Base-by-base conservation (phyloP, 768 basidiomycete species). In the Russula dissimulans region DNA sequence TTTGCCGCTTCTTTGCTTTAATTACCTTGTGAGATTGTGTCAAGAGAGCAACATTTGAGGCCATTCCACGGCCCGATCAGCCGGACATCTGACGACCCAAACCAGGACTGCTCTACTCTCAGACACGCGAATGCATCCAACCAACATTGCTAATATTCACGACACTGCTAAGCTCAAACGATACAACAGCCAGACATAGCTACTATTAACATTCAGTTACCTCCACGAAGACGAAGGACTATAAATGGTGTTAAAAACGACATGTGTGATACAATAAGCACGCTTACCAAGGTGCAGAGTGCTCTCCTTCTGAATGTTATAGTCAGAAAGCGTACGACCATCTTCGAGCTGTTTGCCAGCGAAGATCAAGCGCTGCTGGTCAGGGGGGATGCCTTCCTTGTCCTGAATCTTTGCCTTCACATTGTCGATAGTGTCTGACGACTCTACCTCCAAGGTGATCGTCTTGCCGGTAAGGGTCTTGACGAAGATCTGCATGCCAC, bases 1-100 rank as follows among this genome's bases (percentile, higher is more conserved):
- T 85, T 43, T 81, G 81, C 43, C 79, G 80, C 68, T 81, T 85
- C 70, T 91, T 91, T 31, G 83, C 78, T 0, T 84, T 83, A 61
- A 86, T 74, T 49, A 79, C 82, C 34, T 72, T 75, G 71, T 86
- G 84, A 22, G 86, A 83, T 43, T 75, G 77, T 12, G 87, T 88
- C 67, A 90, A 81, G 49, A 77, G 64, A 41, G 78, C 66, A 65
- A 84, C 57, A 71, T 86, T 85, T 31, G 76, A 74, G 38, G 70
- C 57, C 31, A 69, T 64, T 3, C 34, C 48, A 44, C 59, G 59
- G 59, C 26, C 59, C 59, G 54, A 43, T 18, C 31, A 12, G 10
- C 51, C 38, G 55, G n/a, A 4, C 8, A 6, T 15, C 44, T 26
- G 22, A 11, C 22, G 22, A 45, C 8, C 18, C 10, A 26, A 26